Percentiles rank a stretch among this genome's conserved stretches.
These are phyloP conservation scores for Boletus smithii DNA, from an alignment of 1,284 basidiomycete genomes.

Conservation along the genomic window DNA sequence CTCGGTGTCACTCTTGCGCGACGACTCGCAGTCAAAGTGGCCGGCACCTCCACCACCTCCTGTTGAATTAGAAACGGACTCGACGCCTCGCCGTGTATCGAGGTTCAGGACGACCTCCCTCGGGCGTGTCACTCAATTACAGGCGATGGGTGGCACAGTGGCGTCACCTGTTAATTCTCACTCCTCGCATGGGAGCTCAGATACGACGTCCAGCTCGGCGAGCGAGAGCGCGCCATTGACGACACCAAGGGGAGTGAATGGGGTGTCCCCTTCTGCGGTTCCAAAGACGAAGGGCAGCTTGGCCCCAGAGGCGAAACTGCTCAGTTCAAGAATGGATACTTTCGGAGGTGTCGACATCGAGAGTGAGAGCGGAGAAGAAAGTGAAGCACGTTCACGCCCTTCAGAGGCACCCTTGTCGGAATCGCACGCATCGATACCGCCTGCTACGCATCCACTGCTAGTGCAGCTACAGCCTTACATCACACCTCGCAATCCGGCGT, in stretches of 20 bases:
- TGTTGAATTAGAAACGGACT: constrained; percentile 25
- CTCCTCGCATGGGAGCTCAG: constrained; percentile 25
- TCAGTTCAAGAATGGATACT: constrained; percentile 37
- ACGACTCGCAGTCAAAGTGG: constrained; percentile 26
- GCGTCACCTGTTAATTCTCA: constrained; percentile 24
- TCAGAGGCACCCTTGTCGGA: constrained; percentile 33
- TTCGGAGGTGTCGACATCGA: constrained; percentile 37
- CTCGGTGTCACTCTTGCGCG: constrained; percentile 24
- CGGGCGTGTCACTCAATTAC: constrained; percentile 26
- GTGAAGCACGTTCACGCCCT: not conserved
- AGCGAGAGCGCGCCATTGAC: constrained; percentile 19
- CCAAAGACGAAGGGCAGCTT: constrained; percentile 17
- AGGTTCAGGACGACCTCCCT: constrained; percentile 32
- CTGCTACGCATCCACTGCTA: constrained; percentile 40
- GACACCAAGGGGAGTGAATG: constrained; percentile 22
- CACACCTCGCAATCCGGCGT: constrained; percentile 58
- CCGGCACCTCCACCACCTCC: constrained; percentile 31
- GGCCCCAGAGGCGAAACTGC: constrained; percentile 26
- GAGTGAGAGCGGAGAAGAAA: constrained; percentile 8
- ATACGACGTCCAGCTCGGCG: constrained; percentile 23
- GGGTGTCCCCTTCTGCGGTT: not conserved
- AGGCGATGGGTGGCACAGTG: constrained; percentile 9
- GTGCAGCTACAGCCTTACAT: constrained; percentile 62
- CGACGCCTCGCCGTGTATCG: constrained; percentile 26
- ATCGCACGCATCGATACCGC: not conserved